A percentile compares a stretch with the other conserved stretches of the same genome.
Evolutionary conservation across 495 filamentous ascomycete species (phyloP).

Genomic region (Talaromyces borbonicus): DNA sequence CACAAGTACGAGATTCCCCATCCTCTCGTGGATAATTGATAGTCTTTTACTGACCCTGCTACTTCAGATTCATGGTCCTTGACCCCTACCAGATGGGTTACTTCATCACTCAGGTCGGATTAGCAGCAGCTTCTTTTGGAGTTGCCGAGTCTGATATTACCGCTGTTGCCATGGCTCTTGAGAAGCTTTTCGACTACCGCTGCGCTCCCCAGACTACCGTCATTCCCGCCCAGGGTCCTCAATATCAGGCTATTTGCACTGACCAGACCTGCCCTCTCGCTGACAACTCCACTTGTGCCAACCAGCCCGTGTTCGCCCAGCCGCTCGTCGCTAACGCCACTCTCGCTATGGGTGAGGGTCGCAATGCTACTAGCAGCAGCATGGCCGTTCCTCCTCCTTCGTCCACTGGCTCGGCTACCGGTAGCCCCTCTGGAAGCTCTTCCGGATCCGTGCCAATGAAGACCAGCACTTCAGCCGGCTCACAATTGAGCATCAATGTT

Average conservation of each 20-base stretch:
- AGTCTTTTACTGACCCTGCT: background rate
- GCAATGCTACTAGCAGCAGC: constrained; percentile 5
- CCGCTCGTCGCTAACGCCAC: constrained; percentile 12
- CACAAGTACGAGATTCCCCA: constrained; percentile 29
- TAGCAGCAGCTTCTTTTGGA: constrained; percentile 42
- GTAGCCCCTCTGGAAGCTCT: background rate
- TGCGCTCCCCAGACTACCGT: constrained; percentile 27
- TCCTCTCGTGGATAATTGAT: background rate
- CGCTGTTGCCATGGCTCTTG: constrained; percentile 18
- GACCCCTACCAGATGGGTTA: constrained; percentile 36
- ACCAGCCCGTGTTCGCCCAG: constrained; percentile 5
- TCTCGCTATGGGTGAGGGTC: constrained; percentile 12
- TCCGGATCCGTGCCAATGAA: background rate
- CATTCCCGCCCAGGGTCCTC: constrained; percentile 19
- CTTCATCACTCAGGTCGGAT: constrained; percentile 44
- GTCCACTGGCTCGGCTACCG: background rate
- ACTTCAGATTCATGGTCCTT: constrained; percentile 42
- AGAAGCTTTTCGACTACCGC: constrained; percentile 30
- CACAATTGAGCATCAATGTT: background rate
- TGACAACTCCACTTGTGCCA: constrained; percentile 13
- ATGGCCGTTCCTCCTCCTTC: background rate
- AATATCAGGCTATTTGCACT: constrained; percentile 37
- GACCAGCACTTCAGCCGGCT: background rate
- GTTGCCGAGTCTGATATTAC: constrained; percentile 19
- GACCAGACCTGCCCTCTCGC: constrained; percentile 28